phyloP scores from a whole-genome alignment of 169 alveolate genomes.

The Cryptosporidium sp. region DNA sequence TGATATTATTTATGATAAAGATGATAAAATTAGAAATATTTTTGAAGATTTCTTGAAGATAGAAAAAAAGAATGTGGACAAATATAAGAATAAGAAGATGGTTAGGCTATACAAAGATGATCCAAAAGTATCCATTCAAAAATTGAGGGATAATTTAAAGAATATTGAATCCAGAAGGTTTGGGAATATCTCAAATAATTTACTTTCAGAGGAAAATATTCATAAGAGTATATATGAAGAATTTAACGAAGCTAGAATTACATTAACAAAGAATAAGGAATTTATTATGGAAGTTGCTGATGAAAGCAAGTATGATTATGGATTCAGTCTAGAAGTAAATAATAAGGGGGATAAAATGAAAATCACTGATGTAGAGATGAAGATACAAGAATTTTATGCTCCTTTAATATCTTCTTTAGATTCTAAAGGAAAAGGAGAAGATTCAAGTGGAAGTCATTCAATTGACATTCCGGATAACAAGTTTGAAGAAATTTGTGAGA shows the following conservation, averaged over 20 bases:
- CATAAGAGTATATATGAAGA: constrained; percentile 1
- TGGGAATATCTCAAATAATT: background rate
- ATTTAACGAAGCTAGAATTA: background rate
- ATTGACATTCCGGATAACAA: background rate
- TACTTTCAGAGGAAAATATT: background rate
- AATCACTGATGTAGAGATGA: background rate
- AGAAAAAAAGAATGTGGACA: background rate
- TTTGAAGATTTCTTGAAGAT: constrained; percentile 4
- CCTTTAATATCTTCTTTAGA: background rate
- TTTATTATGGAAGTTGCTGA: background rate
- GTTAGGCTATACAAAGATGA: background rate
- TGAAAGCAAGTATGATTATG: constrained; percentile 8
- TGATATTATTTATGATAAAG: background rate
- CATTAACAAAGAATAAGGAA: background rate
- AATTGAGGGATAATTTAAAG: background rate
- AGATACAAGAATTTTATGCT: background rate
- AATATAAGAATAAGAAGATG: background rate
- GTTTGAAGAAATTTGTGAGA: background rate
- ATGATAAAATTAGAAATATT: background rate
- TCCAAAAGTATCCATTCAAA: background rate
- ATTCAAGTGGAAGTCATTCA: background rate
- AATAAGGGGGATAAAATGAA: background rate
- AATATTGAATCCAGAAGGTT: background rate
- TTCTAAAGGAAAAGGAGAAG: background rate
- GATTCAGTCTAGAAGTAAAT: background rate